Percentiles rank a stretch among this genome's conserved stretches.
These are phyloP conservation scores for Podospora australis DNA, from an alignment of 495 filamentous ascomycete species.

Conservation along the genomic window DNA sequence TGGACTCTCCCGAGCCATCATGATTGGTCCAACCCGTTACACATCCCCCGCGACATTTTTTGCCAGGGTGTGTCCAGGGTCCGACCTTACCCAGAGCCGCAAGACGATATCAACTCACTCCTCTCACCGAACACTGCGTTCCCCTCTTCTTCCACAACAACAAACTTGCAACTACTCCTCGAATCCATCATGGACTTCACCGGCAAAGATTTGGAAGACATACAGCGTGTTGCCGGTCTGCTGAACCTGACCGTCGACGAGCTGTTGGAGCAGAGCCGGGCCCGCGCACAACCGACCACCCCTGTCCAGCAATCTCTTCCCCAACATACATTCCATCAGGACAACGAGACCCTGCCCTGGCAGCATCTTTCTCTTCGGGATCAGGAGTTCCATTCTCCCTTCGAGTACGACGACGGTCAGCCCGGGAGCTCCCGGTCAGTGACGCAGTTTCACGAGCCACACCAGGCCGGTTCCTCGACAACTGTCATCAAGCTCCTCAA, in stretches of 20 bases:
- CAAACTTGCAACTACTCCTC: background rate
- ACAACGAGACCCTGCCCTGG: background rate
- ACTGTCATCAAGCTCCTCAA: conserved; percentile 19
- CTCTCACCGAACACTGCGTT: background rate
- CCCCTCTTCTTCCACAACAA: background rate
- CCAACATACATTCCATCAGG: background rate
- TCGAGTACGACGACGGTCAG: background rate
- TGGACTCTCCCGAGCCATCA: background rate
- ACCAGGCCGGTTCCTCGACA: no score
- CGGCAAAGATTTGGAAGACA: conserved; percentile 19
- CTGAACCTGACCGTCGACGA: conserved; percentile 26
- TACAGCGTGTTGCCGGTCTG: conserved; percentile 25
- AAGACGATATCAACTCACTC: conserved; percentile 16
- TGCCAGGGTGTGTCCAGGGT: conserved; percentile 2
- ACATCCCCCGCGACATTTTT: conserved; percentile 13
- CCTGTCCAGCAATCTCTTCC: background rate
- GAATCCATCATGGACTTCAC: conserved; percentile 21
- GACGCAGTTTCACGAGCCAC: background rate
- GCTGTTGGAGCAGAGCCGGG: conserved; percentile 20
- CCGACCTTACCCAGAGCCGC: conserved; percentile 13
- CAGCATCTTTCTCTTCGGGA: background rate
- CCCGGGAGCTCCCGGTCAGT: no score
- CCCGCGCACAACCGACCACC: conserved; percentile 3
- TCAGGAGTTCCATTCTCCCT: background rate
- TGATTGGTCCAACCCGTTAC: conserved; percentile 17